Percentiles rank a stretch among this genome's conserved stretches.
Conservation (phyloP, 2,329 filamentous ascomycete species). For the Thermochaetoides dissita region DNA sequence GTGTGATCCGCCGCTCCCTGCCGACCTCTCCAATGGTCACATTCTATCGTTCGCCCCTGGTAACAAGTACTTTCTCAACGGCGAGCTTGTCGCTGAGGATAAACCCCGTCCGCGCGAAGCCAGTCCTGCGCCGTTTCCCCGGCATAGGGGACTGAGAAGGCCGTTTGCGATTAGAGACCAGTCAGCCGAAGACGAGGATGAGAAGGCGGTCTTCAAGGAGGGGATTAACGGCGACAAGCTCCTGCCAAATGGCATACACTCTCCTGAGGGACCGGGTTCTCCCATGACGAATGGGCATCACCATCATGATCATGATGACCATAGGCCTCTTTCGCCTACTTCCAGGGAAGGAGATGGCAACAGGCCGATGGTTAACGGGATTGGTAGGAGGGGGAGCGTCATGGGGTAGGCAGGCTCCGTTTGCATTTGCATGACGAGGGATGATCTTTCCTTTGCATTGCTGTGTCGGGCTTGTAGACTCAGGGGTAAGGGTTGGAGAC, state of each 20-base stretch:
- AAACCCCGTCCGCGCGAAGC: slow-evolving; percentile 31
- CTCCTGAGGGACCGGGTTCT: slow-evolving; percentile 22
- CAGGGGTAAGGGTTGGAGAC: no score
- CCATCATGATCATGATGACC: no score
- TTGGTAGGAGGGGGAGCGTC: no score
- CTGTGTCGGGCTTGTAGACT: no score
- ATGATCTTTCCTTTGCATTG: no score
- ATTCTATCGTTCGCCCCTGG: slow-evolving; percentile 33
- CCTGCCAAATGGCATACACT: slow-evolving; percentile 32
- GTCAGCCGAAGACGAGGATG: no score
- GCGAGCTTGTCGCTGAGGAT: slow-evolving; percentile 37
- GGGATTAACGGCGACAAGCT: slow-evolving; percentile 30
- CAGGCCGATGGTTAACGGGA: no score
- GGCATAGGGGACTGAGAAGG: slow-evolving; percentile 18
- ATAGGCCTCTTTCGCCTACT: no score
- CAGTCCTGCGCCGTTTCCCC: slow-evolving; percentile 40
- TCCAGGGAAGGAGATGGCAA: no score
- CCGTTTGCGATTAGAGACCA: no score
- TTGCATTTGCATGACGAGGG: no score
- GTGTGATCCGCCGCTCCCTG: slow-evolving; percentile 34
- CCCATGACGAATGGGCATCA: slow-evolving; percentile 5
- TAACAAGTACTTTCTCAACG: slow-evolving; percentile 45
- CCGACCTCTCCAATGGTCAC: slow-evolving; percentile 29
- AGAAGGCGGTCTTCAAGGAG: slow-evolving; percentile 30
- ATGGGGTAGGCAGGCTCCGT: no score